Evolutionary conservation across 768 basidiomycete genomes (phyloP).

Genomic region (Royoungia palumana): DNA sequence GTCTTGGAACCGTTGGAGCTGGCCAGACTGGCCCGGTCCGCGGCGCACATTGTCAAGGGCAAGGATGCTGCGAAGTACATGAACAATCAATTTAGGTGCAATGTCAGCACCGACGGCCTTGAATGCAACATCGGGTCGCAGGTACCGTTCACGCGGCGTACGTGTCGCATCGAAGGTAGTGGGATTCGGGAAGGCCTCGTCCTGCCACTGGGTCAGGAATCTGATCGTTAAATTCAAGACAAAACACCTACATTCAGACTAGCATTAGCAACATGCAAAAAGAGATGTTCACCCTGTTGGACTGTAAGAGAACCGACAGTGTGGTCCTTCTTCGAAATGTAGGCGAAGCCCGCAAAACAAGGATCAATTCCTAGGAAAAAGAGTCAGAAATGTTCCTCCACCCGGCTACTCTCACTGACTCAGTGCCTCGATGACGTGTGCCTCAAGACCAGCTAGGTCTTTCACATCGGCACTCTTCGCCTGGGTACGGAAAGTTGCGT

Average conservation of each 20-base stretch:
- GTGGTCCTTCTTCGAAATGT: slow-evolving; percentile 47
- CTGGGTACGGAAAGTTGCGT: slow-evolving; percentile 35
- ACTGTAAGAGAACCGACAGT: slow-evolving; percentile 41
- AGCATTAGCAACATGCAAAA: slow-evolving; percentile 59
- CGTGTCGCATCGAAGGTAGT: slow-evolving; percentile 43
- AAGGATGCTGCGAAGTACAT: slow-evolving; percentile 64
- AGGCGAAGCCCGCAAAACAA: slow-evolving; percentile 66
- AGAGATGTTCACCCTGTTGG: slow-evolving; percentile 51
- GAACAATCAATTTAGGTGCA: slow-evolving; percentile 55
- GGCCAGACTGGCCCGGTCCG: slow-evolving; percentile 66
- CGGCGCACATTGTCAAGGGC: slow-evolving; percentile 56
- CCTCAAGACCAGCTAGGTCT: slow-evolving; percentile 43
- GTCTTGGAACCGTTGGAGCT: slow-evolving; percentile 56
- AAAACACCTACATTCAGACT: slow-evolving; percentile 50
- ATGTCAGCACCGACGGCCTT: slow-evolving; percentile 51
- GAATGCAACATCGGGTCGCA: slow-evolving; percentile 49
- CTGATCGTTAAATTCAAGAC: not conserved
- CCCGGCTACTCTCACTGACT: slow-evolving; percentile 43
- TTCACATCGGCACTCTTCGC: slow-evolving; percentile 31
- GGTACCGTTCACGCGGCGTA: slow-evolving; percentile 39
- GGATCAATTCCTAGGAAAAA: slow-evolving; percentile 59
- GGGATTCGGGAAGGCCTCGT: slow-evolving; percentile 50
- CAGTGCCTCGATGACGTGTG: slow-evolving; percentile 64
- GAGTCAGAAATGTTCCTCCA: slow-evolving; percentile 1
- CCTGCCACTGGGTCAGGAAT: slow-evolving; percentile 33